These are phyloP conservation scores for Pythium brachiatum DNA, from an alignment of 352 stramenopile genomes.

Conservation along the genomic window DNA sequence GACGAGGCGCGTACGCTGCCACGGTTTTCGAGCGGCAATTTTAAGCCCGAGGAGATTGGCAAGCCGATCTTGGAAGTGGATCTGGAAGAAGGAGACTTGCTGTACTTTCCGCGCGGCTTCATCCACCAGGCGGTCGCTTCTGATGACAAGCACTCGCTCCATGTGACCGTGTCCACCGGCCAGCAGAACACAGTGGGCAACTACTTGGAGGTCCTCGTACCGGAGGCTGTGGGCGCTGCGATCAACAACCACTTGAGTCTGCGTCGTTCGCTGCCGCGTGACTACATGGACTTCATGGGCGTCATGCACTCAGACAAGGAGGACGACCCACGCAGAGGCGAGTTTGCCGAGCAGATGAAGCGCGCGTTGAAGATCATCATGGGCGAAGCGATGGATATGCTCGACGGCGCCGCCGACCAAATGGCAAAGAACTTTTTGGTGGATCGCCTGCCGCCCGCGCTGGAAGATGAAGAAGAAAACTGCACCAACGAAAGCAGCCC, in stretches of 20 bases:
- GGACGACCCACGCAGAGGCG: conserved; percentile 39
- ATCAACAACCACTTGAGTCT: conserved; percentile 61
- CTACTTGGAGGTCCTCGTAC: conserved; percentile 64
- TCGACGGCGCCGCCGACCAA: conserved; percentile 72
- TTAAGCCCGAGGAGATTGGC: conserved; percentile 67
- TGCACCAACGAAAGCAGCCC: conserved; percentile 74
- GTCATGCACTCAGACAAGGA: conserved; percentile 79
- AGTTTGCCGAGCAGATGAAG: conserved; percentile 56
- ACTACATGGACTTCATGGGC: conserved; percentile 89
- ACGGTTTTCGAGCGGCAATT: conserved; percentile 72
- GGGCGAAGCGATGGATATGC: conserved; percentile 61
- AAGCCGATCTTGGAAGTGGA: conserved; percentile 78
- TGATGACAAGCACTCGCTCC: conserved; percentile 70
- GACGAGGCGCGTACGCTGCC: conserved; percentile 56
- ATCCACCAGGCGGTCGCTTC: conserved; percentile 80
- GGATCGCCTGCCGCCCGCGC: conserved; percentile 66
- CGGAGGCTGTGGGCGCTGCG: conserved; percentile 53
- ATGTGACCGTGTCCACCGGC: conserved; percentile 88
- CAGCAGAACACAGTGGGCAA: conserved; percentile 85
- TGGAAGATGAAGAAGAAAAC: conserved; percentile 78
- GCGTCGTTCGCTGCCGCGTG: conserved; percentile 72
- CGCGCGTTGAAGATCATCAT: conserved; percentile 59
- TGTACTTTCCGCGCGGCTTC: conserved; percentile 91
- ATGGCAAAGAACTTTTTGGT: conserved; percentile 84
- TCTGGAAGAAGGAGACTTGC: conserved; percentile 80